Base-by-base conservation (phyloP, 805 yeast species). In the Ogataea henricii region DNA sequence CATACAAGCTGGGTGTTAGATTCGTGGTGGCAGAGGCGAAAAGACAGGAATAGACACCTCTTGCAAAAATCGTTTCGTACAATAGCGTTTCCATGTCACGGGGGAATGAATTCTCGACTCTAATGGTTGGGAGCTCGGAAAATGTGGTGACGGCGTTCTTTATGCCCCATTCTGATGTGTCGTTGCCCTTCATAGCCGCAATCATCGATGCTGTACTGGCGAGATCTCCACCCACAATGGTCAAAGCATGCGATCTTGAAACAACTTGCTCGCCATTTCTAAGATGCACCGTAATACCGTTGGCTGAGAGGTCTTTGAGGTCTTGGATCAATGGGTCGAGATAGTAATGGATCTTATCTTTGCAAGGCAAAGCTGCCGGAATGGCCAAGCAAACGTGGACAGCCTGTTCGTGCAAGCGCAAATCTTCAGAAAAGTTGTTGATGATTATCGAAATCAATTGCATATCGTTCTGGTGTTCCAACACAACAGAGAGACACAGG, bases 271-370 rank as follows among this genome's bases (percentile, higher is more conserved):
- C 14, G 8, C 34, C 26, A 2, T 29, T 33, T 10, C 35, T 23
- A n/a, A 43, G 9, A 6, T 22, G 38, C 18, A 48, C 53, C 2
- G 5, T 32, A 13, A 51, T 39, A 3, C 57, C 57, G 14, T 51
- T 29, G 29, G 6, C 7, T 16, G 46, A 30, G 7, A 54, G 46
- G 14, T 48, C 50, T 13, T 39, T 16, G 13, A 51, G 25, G 35
- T 54, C 57, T 18, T 51, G 50, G 5, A 54, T 43, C 33, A 54
- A 26, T 1, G 57, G 57, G 7, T 52, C 49, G 23, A 54, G 36
- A 43, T 48, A 54, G 36, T 46, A 48, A 6, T 45, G 47, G 16
- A 51, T 12, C 14, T 46, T 40, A 32, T 42, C 42, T 29, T 53
- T 53, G 4, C 47, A 27, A 4, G 40, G 41, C 8, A 27, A 33